Percentiles rank a stretch among this genome's conserved stretches.
These are phyloP conservation scores for Sclerotinia borealis DNA, from an alignment of 2,329 filamentous ascomycete genomes.

Conservation along the genomic window DNA sequence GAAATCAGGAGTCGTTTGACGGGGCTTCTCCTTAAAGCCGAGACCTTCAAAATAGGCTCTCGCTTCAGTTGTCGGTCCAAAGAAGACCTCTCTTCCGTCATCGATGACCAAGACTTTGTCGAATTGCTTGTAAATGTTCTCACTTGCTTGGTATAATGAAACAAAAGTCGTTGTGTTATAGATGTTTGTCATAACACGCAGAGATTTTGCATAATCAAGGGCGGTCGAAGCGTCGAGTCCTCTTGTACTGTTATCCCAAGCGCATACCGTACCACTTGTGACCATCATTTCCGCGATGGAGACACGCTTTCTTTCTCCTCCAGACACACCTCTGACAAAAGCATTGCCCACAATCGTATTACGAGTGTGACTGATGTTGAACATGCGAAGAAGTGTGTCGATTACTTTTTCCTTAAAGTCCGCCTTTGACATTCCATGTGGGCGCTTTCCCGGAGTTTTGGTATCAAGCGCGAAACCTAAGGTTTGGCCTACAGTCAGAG, in stretches of 20 bases:
- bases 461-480: constrained; percentile 78
- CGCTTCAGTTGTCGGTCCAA: constrained; percentile 55
- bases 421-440: constrained; percentile 62
- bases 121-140: constrained; percentile 66
- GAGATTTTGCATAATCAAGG: constrained; percentile 66
- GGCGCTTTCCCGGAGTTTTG: constrained; percentile 76
- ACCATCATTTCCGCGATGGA: constrained; percentile 73
- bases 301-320: constrained; percentile 75
- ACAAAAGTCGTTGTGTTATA: constrained; percentile 64
- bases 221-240: constrained; percentile 77
- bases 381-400: constrained; percentile 75
- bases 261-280: constrained; percentile 65
- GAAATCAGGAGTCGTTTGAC: constrained; percentile 70
- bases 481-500: constrained; percentile 81
- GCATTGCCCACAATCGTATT: constrained; percentile 80
- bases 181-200: constrained; percentile 70
- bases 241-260: constrained; percentile 75
- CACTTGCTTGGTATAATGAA: constrained; percentile 63
- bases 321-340: constrained; percentile 62
- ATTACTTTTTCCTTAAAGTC: constrained; percentile 75
- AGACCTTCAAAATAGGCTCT: constrained; percentile 60
- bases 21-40: constrained; percentile 50
- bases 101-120: constrained; percentile 79
- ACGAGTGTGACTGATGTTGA: constrained; percentile 85
- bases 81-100: constrained; percentile 60